Percentiles rank a stretch among this genome's conserved stretches.
Conservation (phyloP, 345 rosid genomes). For the Acer campestre region DNA sequence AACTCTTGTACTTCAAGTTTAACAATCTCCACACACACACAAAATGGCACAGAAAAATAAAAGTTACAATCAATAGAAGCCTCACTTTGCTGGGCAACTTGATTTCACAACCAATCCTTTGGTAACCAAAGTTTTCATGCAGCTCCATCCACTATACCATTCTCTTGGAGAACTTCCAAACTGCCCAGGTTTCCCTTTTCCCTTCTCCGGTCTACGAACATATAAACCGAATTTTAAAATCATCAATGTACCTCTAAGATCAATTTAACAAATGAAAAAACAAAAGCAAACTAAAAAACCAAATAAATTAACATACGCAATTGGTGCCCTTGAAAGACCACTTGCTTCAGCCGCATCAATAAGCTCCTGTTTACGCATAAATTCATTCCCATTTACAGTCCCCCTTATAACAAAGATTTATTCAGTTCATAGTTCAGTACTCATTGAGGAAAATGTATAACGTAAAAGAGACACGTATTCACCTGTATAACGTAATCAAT, state of each 20-base stretch:
- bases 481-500: conserved; percentile 81
- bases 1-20: background rate
- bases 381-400: conserved; percentile 62
- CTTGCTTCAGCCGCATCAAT: conserved; percentile 95
- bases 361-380: conserved; percentile 83
- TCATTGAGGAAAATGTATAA: conserved; percentile 7
- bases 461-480: conserved; percentile 1
- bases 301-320: conserved; percentile 51
- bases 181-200: conserved; percentile 66
- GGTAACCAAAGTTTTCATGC: conserved; percentile 76
- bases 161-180: conserved; percentile 77
- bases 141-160: conserved; percentile 96
- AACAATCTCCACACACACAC: background rate
- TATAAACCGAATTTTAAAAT: conserved; percentile 8
- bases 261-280: background rate
- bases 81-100: conserved; percentile 93
- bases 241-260: conserved; percentile 16
- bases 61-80: background rate
- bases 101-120: conserved; percentile 90
- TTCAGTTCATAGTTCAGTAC: conserved; percentile 15
- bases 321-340: conserved; percentile 81
- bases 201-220: conserved; percentile 76
- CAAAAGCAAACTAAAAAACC: background rate
- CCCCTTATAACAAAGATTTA: conserved; percentile 43
- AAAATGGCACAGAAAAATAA: background rate